Evolutionary conservation across 2,329 filamentous ascomycete species (phyloP), one percentile per base, ranked within the genome.

Genomic region (Xylaria sp.): DNA sequence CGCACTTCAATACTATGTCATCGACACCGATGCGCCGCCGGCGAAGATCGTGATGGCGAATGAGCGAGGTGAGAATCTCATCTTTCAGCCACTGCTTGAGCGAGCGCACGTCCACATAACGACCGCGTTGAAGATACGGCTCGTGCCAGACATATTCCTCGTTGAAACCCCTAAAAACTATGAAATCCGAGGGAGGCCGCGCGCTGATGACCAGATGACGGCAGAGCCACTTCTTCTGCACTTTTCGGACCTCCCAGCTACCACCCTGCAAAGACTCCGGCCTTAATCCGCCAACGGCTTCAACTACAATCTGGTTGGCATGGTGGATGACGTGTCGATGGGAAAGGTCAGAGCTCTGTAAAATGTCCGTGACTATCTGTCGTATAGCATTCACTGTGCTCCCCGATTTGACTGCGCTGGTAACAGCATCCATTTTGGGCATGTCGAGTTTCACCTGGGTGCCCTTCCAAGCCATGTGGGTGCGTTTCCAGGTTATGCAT

Each of bases 141-240:
- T 39, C 44, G 40, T 73, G 71, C 38, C 64, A 71, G 38, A 74
- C 26, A 44, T 73, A 74, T 39, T 69, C 59, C 50, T 71, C 63
- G 26, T 68, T 67, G n/a, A 66, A 56, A 1, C 69, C 69, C 8
- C 49, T 60, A 13, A 73, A 44, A 7, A 72, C 48, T 24, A 71
- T 55, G 24, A 67, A 71, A 3, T 59, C 48, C 2, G 52, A 42
- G 11, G 40, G 22, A 0, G 56, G 59, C 13, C 49, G 53, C 17
- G 72, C 20, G 38, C 66, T 56, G 22, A 73, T 58, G 7, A 54
- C 44, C n/a, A 75, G 51, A 53, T 66, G 62, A 1, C 66, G 66
- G 44, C 68, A 73, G 16, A 72, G 60, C 71, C 71, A 73, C 7
- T 47, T 43, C 7, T 47, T 43, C 19, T 50, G 46, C 37, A 70